Base-by-base conservation (phyloP, 177 flowering plant species). In the Tripterygium wilfordii region DNA sequence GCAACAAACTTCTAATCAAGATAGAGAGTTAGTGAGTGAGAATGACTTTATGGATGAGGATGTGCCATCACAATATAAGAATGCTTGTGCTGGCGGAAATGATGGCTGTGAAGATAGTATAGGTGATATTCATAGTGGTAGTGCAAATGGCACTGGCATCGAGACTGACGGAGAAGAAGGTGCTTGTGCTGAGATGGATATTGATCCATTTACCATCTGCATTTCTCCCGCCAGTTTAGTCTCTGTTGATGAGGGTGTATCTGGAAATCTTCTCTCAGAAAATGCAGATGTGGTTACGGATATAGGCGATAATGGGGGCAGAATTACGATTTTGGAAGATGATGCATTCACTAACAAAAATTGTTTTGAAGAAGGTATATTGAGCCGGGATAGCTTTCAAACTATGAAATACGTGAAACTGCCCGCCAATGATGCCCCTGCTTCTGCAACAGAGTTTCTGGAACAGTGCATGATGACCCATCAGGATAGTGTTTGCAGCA, bases 141-240 rank as follows among this genome's bases (percentile, higher is more conserved):
- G 36, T 53, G 60, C 20, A 40, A 57, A 64, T 36, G 60, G 48
- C n/a, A 10, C 8, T 32, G 43, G 42, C 53, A 45, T 24, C 63
- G 69, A 42, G 51, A 45, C 12, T 32, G 45, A 29, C 48, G 55
- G 29, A 24, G 56, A 42, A 49, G 58, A 50, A 33, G 38, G 32
- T 56, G 8, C 41, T 56, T 40, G 23, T 62, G 38, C 38, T 10
- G 65, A 58, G 38, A 69, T 72, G 77, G 79, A 72, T 45, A 48
- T 64, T 36, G 82, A 74, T 29, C 60, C 67, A 14, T 38, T 71
- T 51, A 51, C 63, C 25, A 58, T 48, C 13, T 57, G 66, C 32
- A 39, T 48, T 36, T 59, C 74, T 3, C 56, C 67, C 2, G 19
- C 71, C 8, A 37, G 49, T n/a, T 38, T 63, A 36, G 20, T 50